A percentile compares a stretch with the other conserved stretches of the same genome.
Evolutionary conservation across 768 basidiomycete species (phyloP).

Genomic region (Trametes cinnabarina): DNA sequence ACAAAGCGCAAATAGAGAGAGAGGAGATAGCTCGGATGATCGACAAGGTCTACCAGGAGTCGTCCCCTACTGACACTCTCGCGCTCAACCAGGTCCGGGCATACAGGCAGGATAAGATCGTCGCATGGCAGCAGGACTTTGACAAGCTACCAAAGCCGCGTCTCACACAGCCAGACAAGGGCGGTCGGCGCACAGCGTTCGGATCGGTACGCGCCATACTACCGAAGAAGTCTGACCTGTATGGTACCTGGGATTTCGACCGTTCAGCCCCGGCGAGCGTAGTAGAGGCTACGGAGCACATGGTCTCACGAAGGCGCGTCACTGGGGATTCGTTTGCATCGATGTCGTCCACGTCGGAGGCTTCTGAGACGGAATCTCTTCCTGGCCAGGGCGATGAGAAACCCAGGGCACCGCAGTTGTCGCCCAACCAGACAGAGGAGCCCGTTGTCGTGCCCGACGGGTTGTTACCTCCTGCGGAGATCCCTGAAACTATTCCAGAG

Average conservation of each 20-base stretch:
- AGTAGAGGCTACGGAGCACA: conserved; percentile 70
- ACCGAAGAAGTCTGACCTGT: conserved; percentile 58
- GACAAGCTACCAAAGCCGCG: conserved; percentile 78
- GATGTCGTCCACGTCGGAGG: conserved; percentile 67
- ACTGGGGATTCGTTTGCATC: conserved; percentile 54
- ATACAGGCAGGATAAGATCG: conserved; percentile 87
- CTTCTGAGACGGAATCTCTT: conserved; percentile 59
- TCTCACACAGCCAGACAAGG: conserved; percentile 47
- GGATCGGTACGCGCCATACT: conserved; percentile 71
- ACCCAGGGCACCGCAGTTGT: neutral
- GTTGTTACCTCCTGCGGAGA: conserved; percentile 5
- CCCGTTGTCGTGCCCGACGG: conserved; percentile 16
- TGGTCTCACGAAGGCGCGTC: conserved; percentile 42
- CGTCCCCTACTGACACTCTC: conserved; percentile 79
- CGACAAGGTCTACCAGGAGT: conserved; percentile 77
- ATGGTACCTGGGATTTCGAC: conserved; percentile 50
- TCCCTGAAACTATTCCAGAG: conserved; percentile 8
- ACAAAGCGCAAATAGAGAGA: conserved; percentile 71
- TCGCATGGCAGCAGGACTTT: conserved; percentile 96
- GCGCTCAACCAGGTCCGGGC: conserved; percentile 84
- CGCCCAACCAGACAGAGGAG: conserved; percentile 1
- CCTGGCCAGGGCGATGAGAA: conserved; percentile 23
- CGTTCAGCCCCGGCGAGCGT: conserved; percentile 62
- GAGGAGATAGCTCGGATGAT: conserved; percentile 71
- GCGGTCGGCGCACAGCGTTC: conserved; percentile 56